Conservation (phyloP, 2,329 filamentous ascomycete genomes). For the Bimuria novae-zelandiae region DNA sequence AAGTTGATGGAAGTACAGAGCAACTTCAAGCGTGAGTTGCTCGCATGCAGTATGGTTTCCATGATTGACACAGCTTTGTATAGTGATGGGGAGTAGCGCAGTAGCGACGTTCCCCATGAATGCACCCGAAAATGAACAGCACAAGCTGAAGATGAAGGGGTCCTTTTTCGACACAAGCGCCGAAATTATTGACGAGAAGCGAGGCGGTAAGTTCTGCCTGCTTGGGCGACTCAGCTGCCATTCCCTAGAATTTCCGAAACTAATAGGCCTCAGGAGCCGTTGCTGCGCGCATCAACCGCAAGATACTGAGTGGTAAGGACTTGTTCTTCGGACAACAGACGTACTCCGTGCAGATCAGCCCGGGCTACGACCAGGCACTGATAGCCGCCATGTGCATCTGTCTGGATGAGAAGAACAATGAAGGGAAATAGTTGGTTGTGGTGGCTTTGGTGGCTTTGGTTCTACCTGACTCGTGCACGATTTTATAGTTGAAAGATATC, state of each 20-base stretch:
- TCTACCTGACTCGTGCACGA: too few species aligned
- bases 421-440: too few species aligned
- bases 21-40: constrained; percentile 56
- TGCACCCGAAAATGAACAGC: background rate
- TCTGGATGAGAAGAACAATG: constrained; percentile 60
- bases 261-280: constrained; percentile 43
- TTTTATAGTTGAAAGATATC: too few species aligned
- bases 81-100: constrained; percentile 61
- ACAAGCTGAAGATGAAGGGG: constrained; percentile 57
- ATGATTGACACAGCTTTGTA: background rate
- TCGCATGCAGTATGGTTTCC: constrained; percentile 6
- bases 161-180: constrained; percentile 63
- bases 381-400: constrained; percentile 70
- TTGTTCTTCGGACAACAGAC: constrained; percentile 66
- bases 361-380: constrained; percentile 67
- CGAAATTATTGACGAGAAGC: constrained; percentile 59
- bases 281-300: constrained; percentile 64
- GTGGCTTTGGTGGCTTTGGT: too few species aligned
- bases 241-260: background rate
- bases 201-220: constrained; percentile 22
- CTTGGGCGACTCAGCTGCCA: too few species aligned
- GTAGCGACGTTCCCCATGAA: constrained; percentile 58
- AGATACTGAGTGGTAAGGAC: constrained; percentile 62
- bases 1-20: constrained; percentile 62
- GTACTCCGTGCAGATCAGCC: constrained; percentile 66